Percentiles rank a stretch among this genome's conserved stretches.
phyloP scores from a whole-genome alignment of 139 green algal species.

The Asterochloris erici region DNA sequence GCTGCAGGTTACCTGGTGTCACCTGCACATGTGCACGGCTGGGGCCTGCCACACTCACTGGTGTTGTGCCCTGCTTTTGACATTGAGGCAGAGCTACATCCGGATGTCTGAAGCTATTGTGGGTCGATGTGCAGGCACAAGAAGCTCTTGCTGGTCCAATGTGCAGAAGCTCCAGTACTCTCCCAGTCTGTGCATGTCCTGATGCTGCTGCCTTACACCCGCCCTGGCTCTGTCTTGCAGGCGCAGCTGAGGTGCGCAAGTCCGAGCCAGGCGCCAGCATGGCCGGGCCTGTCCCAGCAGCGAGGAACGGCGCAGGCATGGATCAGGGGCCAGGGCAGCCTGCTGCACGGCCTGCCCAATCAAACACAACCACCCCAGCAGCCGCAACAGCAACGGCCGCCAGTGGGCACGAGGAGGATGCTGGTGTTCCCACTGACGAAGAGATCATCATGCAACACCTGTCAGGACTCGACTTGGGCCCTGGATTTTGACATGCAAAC shows the following conservation, averaged over 20 bases:
- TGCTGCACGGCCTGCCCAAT: neutral
- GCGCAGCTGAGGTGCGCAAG: neutral
- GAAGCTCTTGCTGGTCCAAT: no score
- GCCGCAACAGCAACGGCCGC: neutral
- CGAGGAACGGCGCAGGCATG: neutral
- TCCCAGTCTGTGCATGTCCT: no score
- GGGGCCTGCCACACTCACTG: no score
- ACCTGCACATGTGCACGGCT: no score
- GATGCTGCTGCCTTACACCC: no score
- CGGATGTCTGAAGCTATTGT: no score
- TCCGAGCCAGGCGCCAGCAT: neutral
- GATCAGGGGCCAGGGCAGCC: neutral
- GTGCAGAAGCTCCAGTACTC: no score
- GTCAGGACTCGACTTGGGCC: neutral
- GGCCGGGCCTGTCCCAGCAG: neutral
- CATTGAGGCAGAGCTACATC: no score
- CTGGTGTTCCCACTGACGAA: conserved; percentile 6
- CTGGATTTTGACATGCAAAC: conserved; percentile 5
- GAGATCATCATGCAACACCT: conserved; percentile 16
- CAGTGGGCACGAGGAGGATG: neutral
- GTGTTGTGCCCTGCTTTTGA: no score
- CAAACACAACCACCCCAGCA: no score
- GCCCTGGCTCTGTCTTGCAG: neutral
- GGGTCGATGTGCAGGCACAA: no score
- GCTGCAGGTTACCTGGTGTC: no score